A percentile compares a stretch with the other conserved stretches of the same genome.
Evolutionary conservation across 345 rosid species (phyloP).

Genomic region (Murraya koenigii): DNA sequence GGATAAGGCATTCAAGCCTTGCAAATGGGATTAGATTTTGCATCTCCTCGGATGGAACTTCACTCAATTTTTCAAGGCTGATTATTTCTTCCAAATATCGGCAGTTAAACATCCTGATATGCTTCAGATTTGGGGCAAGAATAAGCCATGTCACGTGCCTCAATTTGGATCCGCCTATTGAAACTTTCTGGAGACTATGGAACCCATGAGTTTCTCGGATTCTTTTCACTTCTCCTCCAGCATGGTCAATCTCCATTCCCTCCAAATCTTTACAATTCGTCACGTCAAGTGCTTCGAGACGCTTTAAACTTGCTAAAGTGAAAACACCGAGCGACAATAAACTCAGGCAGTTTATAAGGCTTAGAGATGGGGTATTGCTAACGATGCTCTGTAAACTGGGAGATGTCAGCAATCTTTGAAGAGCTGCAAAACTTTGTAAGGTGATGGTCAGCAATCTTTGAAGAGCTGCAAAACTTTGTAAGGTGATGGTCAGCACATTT

Average conservation of each 20-base stretch:
- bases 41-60: not conserved
- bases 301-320: not conserved
- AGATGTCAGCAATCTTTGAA: not conserved
- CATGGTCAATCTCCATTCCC: not conserved
- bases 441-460: not conserved
- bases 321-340: not conserved
- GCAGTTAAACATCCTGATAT: fast-evolving
- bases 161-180: not conserved
- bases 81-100: not conserved
- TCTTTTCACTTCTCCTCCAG: not conserved
- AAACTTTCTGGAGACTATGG: not conserved
- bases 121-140: constrained; percentile 17
- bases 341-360: not conserved
- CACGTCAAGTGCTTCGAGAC: not conserved
- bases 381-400: not conserved
- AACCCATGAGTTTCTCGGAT: not conserved
- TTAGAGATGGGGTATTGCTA: not conserved
- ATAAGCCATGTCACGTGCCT: constrained; percentile 24
- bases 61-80: not conserved
- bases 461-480: not conserved
- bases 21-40: not conserved
- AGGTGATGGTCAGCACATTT: not conserved
- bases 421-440: not conserved
- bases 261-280: not conserved
- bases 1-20: not conserved